Base-by-base conservation (phyloP, 2,329 filamentous ascomycete species). In the Arthrinium phaeospermum region DNA sequence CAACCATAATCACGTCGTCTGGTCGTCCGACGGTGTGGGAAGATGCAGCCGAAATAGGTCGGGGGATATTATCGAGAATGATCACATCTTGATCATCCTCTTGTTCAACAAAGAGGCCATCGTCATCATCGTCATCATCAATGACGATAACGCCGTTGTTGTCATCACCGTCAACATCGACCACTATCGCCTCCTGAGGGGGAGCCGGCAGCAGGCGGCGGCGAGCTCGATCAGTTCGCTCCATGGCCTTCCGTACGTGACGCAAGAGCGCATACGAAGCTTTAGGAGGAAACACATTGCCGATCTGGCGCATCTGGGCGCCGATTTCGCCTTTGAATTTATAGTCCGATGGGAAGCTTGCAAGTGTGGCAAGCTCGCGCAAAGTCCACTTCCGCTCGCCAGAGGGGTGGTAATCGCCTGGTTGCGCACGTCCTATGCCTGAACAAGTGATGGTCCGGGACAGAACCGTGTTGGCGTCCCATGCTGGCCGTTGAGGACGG, bases 261-360 rank as follows among this genome's bases (percentile, higher is more conserved):
- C 79, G 77, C 72, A 87, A 89, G 0, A 90, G 77, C 0, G 85
- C 81, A 41, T 82, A 81, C 3, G 89, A 89, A 0, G 87, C 86
- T 44, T 82, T 82, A 0, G 93, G 90, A 0, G 94, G 92, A n/a
- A 96, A 94, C 0, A 93, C 94, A 77, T 96, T 96, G 0, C 94
- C 94, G 74, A 96, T 93, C 78, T 95, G 93, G 74, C 85, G 87
- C 75, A 87, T 88, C 16, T 89, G 82, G 13, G 80, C 79, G 0
- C 80, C 83, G 0, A 81, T 81, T 0, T 82, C 73, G 34, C 46
- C 49, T 22, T 30, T 14, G 77, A 96, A 95, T 0, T 80, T 79
- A 78, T 93, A 91, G 2, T 83, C 78, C 0, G 82, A 73, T 0
- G 92, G 92, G 70, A 96, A 96, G 0, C 91, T 91, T 74, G 94